phyloP scores from a whole-genome alignment of 148 eudicot genomes.

The Rhododendron griersonianum region DNA sequence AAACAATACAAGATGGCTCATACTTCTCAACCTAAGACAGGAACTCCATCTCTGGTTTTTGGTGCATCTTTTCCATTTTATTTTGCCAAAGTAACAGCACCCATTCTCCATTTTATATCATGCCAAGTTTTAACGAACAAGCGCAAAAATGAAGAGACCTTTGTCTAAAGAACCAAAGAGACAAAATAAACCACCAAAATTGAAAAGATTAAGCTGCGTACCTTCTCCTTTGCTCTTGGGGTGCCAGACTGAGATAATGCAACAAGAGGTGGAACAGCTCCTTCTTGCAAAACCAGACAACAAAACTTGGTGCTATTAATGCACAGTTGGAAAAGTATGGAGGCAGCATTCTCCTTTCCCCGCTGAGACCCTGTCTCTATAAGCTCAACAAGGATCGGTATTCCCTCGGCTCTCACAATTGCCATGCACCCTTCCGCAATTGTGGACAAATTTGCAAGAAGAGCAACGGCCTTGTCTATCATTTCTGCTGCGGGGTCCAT shows the following conservation, averaged over 20 bases:
- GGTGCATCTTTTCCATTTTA: neutral
- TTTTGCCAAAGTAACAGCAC: neutral
- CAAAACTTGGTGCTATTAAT: conserved; percentile 63
- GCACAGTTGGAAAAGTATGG: conserved; percentile 77
- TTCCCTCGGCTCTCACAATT: conserved; percentile 74
- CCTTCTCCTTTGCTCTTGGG: conserved; percentile 89
- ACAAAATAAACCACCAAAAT: neutral
- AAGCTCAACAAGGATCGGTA: conserved; percentile 75
- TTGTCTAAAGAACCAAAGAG: neutral
- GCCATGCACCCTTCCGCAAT: conserved; percentile 61
- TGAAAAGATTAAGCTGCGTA: conserved; percentile 18
- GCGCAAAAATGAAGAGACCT: neutral
- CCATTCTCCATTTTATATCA: neutral
- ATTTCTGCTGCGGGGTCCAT: conserved; percentile 64
- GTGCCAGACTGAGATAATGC: conserved; percentile 90
- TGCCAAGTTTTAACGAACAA: neutral
- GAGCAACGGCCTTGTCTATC: conserved; percentile 88
- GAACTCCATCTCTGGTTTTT: neutral
- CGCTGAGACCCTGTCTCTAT: conserved; percentile 74
- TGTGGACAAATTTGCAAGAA: conserved; percentile 79
- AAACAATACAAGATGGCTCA: neutral
- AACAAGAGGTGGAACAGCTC: conserved; percentile 99
- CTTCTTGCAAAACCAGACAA: conserved; percentile 87
- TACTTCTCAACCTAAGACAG: neutral
- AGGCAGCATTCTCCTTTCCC: conserved; percentile 95